Evolutionary conservation across 2,329 filamentous ascomycete genomes (phyloP), one percentile per base, ranked within the genome.

Genomic region (Aaosphaeria pasadenensis): DNA sequence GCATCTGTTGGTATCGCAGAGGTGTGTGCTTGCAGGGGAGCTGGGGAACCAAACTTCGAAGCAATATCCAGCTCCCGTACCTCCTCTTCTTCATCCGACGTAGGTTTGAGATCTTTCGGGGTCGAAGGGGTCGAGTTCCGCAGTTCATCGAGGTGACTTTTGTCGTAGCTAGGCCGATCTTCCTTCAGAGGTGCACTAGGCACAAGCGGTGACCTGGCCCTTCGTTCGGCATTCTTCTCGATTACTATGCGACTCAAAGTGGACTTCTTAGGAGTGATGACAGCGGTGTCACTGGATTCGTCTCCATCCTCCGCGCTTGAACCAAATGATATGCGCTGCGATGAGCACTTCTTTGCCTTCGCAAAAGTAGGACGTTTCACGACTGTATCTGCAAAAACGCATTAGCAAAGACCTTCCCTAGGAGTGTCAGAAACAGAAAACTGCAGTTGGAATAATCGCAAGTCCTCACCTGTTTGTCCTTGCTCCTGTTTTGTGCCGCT

Each of bases 61-160:
- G 72, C 71, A n/a, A 78, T 67, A 48, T 78, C 74, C 11, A 78
- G 59, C 1, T 67, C 64, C 45, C 55, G 68, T 29, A 76, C 75
- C 11, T 77, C 77, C 24, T 80, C 75, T 39, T 70, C 71, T 29
- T 70, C 68, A 29, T 71, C 29, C 1, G 58, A 59, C 7, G 62
- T 61, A 11, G 52, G 73, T 36, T 58, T 58, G 1, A 85, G 62
- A 49, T 88, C 80, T 53, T 83, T 86, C 0, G 91, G 91, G 0
- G 88, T 91, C 28, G 85, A 89, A 0, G 90, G 91, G 0, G 91
- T 96, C 9, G 89, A 91, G 50, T 85, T 87, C 53, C 90, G 89
- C 11, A 99, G 78, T 66, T 96, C 89, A 32, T 88, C 85, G 17
- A 99, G 77, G 56, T 92, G 89, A 58, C 95, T 89, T 62, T 88